Base-by-base conservation (phyloP, 176 grass and related monocot species). In the Dendrocalamus sinicus region DNA sequence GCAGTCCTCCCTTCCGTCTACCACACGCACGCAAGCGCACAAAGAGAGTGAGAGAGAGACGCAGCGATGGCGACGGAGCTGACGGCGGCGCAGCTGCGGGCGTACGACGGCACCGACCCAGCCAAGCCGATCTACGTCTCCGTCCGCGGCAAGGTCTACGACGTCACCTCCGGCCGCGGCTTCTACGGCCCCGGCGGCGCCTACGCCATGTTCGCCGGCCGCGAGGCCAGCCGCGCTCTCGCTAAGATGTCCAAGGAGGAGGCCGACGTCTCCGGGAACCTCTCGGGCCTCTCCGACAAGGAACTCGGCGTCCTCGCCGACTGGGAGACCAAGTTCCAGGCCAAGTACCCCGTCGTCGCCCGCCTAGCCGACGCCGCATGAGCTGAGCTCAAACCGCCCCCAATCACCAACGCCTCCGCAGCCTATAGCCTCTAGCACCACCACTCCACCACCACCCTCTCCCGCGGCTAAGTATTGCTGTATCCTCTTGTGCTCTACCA, bases 291-390 rank as follows among this genome's bases (percentile, higher is more conserved):
- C 88, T 78, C 88, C 62, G 90, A 98, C 6, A 95, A 98, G 88
- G 96, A 98, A 83, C 86, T 88, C 43, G 92, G 84, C 39, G 92
- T 95, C 58, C 93, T 98, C 44, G 80, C 85, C 23, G 96, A 98
- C 60, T 98, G 96, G 96, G 93, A 95, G 91, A 92, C 86, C 73
- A 98, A 98, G 88, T 98, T 98, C 88, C 86, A 91, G 89, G 93
- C 91, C 72, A 98, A 98, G 85, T 98, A 98, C 83, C 96, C 93
- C 60, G 73, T 98, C 74, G 86, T 91, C 61, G 91, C 74, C 64
- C 87, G 83, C 88, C 83, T 98, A 58, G 70, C 80, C 61, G 87
- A 71, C 89, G n/a, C 64, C 17, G 48, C 77, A 17, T 81, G 63
- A 89, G 19, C 53, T 53, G 5, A 9, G 11, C 11, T 1, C 2